Base-by-base conservation (phyloP, 345 rosid species). In the Cochlearia excelsa region DNA sequence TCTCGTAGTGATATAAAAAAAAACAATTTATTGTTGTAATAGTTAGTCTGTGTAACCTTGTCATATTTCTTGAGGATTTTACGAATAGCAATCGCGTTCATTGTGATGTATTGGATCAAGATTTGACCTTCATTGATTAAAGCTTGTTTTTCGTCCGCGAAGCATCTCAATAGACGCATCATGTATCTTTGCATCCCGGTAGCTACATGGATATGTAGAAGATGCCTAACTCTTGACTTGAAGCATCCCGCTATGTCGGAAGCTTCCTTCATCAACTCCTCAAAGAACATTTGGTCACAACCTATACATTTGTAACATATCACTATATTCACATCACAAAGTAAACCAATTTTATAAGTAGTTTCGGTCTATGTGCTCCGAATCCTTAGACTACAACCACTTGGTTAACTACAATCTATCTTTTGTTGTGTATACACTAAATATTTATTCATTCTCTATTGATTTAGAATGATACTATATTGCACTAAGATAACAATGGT, bases 31-130 rank as follows among this genome's bases (percentile, higher is more conserved):
- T 9, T 10, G 38, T 39, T 35, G 6, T n/a, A 0, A 3, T 49
- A 42, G n/a, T 37, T 3, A 55, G 16, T 34, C 1, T 38, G n/a
- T 7, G 44, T 44, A 38, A 86, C 98, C 76, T 92, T 89, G 63
- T 92, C 95, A 49, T 92, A 92, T 78, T 92, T 92, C 87, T 92
- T 89, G 41, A 92, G 83, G 63, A 92, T 89, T 78, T 92, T 86
- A 51, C 79, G 80, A 45, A 89, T 88, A 33, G 99, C 99, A 56
- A 80, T 83, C 0, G 97, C 86, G 29, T 89, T 92, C 99, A 89
- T 85, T 0, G 84, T 79, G 26, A 83, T 73, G 57, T 92, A 89
- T 30, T 89, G 83, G 4, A 89, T 89, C 81, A 92, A 61, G 74
- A 86, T 79, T 54, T 73, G 68, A 31, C 97, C 98, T 65, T 88